phyloP scores from a whole-genome alignment of 2,329 filamentous ascomycete genomes.

The Claviceps pazoutovae region DNA sequence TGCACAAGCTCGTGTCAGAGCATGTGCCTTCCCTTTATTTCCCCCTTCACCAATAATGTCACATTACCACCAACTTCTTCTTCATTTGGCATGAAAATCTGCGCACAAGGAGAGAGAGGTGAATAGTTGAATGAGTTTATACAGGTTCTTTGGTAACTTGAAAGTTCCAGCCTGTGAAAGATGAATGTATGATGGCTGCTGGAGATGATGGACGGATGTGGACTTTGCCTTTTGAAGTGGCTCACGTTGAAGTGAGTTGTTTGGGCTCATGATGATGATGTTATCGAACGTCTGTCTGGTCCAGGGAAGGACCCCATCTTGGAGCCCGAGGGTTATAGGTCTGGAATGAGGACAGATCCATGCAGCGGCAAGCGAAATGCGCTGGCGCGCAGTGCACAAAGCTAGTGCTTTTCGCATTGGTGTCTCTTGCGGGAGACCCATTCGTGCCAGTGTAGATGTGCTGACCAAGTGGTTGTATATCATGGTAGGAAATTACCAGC shows the following conservation, averaged over 20 bases:
- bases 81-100: constrained; percentile 22
- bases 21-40: constrained; percentile 8
- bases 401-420: constrained; percentile 15
- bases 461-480: constrained; percentile 16
- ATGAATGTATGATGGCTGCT: constrained; percentile 9
- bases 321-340: constrained; percentile 5
- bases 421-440: constrained; percentile 4
- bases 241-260: constrained; percentile 9
- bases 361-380: not conserved
- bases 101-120: constrained; percentile 13
- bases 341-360: constrained; percentile 3
- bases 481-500: constrained; percentile 5
- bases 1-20: constrained; percentile 12
- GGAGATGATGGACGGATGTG: constrained; percentile 9
- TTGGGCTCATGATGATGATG: constrained; percentile 5
- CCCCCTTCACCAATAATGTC: constrained; percentile 18
- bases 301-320: constrained; percentile 1
- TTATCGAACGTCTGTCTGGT: not conserved
- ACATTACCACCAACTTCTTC: constrained; percentile 15
- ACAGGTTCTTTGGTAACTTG: constrained; percentile 47
- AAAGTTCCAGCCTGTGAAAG: constrained; percentile 45
- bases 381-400: constrained; percentile 3
- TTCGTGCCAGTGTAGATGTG: constrained; percentile 9
- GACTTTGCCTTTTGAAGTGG: constrained; percentile 4
- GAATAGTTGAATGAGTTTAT: constrained; percentile 11